Conservation (phyloP, 2,329 filamentous ascomycete genomes). For the Colletotrichum sp. region DNA sequence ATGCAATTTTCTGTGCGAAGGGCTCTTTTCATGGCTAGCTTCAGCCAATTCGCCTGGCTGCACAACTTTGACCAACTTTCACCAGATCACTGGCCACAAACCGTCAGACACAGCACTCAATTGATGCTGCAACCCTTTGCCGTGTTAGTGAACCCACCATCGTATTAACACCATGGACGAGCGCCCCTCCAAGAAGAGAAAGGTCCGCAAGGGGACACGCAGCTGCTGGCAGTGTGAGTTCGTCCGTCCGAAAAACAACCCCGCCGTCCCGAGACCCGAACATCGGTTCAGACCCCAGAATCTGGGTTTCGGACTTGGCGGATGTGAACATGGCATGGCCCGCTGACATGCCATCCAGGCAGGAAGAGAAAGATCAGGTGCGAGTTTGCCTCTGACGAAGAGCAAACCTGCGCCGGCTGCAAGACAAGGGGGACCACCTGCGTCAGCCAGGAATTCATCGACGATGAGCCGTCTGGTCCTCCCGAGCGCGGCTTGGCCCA, state of each 20-base stretch:
- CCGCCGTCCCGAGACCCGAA: background rate
- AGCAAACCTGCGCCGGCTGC: constrained; percentile 50
- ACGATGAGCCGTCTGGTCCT: constrained; percentile 27
- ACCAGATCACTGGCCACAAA: background rate
- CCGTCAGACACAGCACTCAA: background rate
- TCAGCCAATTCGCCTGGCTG: background rate
- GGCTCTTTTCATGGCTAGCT: background rate
- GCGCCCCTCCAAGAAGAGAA: constrained; percentile 36
- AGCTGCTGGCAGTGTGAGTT: constrained; percentile 65
- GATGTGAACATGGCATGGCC: background rate
- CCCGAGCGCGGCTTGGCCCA: constrained; percentile 45
- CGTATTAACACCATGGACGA: background rate
- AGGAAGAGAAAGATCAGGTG: constrained; percentile 56
- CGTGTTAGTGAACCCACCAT: background rate
- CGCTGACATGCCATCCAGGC: background rate
- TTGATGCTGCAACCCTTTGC: background rate
- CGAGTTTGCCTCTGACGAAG: constrained; percentile 42
- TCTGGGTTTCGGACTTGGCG: background rate
- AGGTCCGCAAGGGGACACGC: constrained; percentile 58
- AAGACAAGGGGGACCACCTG: constrained; percentile 46
- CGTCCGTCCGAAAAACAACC: background rate
- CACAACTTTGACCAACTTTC: background rate
- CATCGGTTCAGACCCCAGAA: background rate
- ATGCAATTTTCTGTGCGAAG: background rate
- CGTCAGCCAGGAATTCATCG: constrained; percentile 52